Evolutionary conservation across 148 eudicot species (phyloP).

Genomic region (Limonium bicolor): DNA sequence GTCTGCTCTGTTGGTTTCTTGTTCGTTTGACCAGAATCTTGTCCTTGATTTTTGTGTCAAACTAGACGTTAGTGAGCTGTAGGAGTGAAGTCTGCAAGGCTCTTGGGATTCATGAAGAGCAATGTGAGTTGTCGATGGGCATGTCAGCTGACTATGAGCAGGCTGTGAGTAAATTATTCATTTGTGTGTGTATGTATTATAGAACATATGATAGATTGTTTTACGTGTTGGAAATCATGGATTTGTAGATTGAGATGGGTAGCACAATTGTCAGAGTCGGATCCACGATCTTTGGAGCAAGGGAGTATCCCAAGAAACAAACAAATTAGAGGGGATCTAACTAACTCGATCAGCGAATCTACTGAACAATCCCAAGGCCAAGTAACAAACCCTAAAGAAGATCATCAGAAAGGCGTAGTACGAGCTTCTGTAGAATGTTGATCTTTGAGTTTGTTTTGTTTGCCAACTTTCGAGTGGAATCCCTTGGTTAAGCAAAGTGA

Average conservation of each 20-base stretch:
- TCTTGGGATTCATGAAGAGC: constrained; percentile 69
- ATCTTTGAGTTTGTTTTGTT: too few relatives aligned
- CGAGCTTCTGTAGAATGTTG: too few relatives aligned
- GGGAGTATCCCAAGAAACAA: constrained; percentile 57
- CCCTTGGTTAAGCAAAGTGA: too few relatives aligned
- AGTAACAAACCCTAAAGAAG: too few relatives aligned
- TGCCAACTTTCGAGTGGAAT: too few relatives aligned
- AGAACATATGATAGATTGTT: not conserved
- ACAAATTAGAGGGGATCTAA: not conserved
- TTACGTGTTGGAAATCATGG: not conserved
- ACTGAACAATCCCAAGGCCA: too few relatives aligned
- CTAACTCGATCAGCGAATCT: too few relatives aligned
- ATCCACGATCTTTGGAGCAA: constrained; percentile 88
- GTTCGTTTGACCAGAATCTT: constrained; percentile 6
- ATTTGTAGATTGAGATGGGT: constrained; percentile 87
- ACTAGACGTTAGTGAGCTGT: constrained; percentile 62
- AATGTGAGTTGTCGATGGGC: constrained; percentile 95
- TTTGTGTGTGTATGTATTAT: not conserved
- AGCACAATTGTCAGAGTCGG: constrained; percentile 84
- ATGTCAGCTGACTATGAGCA: constrained; percentile 98
- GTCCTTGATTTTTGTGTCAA: constrained; percentile 7
- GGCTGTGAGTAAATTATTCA: constrained; percentile 42
- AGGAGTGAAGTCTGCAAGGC: constrained; percentile 67
- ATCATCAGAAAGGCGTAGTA: too few relatives aligned
- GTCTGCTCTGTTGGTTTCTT: not conserved